phyloP scores from a whole-genome alignment of 2,329 filamentous ascomycete genomes.

The Penicillium sp. region DNA sequence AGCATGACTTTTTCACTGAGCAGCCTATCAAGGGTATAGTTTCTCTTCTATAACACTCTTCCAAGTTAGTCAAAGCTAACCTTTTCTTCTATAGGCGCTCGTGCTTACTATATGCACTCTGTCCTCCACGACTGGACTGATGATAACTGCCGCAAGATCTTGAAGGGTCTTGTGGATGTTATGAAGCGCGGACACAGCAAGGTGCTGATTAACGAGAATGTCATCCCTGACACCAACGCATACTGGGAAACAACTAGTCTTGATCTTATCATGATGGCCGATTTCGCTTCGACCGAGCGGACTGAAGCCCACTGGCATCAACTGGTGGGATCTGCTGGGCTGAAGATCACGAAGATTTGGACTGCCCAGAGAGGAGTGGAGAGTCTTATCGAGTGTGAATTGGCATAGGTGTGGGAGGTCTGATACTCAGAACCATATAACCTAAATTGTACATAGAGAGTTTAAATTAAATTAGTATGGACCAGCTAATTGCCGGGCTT shows the following conservation, averaged over 20 bases:
- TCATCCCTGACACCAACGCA: conserved; percentile 40
- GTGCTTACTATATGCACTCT: conserved; percentile 36
- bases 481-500: neutral
- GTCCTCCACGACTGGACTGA: conserved; percentile 37
- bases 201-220: conserved; percentile 46
- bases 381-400: conserved; percentile 28
- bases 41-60: neutral
- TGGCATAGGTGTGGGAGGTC: conserved; percentile 1
- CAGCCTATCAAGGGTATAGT: conserved; percentile 46
- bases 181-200: conserved; percentile 44
- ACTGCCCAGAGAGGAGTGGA: conserved; percentile 18
- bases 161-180: conserved; percentile 20
- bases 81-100: conserved; percentile 23
- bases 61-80: neutral
- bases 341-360: conserved; percentile 40
- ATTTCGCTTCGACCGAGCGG: conserved; percentile 40
- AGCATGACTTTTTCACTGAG: conserved; percentile 48
- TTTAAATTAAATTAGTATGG: neutral
- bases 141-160: conserved; percentile 27
- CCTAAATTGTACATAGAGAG: too few species aligned
- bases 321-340: conserved; percentile 33
- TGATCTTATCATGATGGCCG: conserved; percentile 46
- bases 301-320: conserved; percentile 40
- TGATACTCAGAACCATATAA: neutral
- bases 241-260: conserved; percentile 33